Conservation (phyloP, 495 filamentous ascomycete genomes). For the Neurospora discreta region DNA sequence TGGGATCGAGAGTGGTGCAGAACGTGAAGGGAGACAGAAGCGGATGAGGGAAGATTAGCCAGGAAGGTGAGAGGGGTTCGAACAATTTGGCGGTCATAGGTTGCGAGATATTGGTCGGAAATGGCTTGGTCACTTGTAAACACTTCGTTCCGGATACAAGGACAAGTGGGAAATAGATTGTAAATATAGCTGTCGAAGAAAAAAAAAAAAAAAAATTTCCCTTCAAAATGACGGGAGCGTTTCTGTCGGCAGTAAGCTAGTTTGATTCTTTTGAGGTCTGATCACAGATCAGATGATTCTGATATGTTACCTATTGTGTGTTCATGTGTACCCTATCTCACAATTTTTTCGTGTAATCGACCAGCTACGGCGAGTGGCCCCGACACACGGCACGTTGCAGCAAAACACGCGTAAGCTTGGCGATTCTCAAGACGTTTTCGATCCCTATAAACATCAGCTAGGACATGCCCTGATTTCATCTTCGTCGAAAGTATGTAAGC, state of each 20-base stretch:
- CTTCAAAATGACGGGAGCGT: background rate
- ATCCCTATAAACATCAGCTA: conserved; percentile 90
- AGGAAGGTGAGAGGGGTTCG: background rate
- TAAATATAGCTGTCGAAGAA: background rate
- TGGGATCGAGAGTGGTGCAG: background rate
- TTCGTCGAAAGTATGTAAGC: background rate
- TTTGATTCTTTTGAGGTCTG: no score
- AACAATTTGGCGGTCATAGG: background rate
- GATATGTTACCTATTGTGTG: no score
- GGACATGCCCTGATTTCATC: background rate
- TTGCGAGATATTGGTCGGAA: background rate
- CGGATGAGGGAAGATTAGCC: background rate
- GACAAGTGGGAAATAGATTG: background rate
- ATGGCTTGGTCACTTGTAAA: background rate
- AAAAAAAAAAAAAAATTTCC: background rate
- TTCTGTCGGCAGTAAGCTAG: background rate
- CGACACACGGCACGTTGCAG: conserved; percentile 61
- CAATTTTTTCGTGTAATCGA: no score
- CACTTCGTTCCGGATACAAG: background rate
- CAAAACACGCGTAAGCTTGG: conserved; percentile 93
- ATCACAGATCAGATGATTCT: no score
- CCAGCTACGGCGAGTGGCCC: conserved; percentile 35
- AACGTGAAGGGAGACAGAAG: background rate
- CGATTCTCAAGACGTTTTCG: conserved; percentile 86
- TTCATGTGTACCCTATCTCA: no score